These are phyloP conservation scores for Malus hybrid DNA, from an alignment of 331 rosid genomes.

Conservation along the genomic window DNA sequence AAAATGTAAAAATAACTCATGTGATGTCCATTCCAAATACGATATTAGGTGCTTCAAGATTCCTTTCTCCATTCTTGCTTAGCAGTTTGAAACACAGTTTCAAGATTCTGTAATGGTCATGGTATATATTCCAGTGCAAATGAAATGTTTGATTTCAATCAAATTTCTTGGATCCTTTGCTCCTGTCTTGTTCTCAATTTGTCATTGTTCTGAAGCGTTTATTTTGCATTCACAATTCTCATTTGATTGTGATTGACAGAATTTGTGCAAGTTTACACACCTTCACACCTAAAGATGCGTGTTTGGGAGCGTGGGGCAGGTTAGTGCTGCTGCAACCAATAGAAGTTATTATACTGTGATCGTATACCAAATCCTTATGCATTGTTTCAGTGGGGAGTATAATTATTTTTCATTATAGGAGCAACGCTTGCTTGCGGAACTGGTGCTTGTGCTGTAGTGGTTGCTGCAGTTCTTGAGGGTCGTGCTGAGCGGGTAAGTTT, in stretches of 20 bases:
- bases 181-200: not conserved
- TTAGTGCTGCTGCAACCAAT: conserved; percentile 18
- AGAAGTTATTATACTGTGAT: not conserved
- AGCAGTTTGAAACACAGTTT: not conserved
- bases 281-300: conserved; percentile 82
- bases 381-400: not conserved
- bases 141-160: not conserved
- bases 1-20: not conserved
- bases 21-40: not conserved
- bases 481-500: conserved; percentile 67
- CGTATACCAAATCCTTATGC: not conserved
- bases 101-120: not conserved
- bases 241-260: conserved; percentile 42
- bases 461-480: conserved; percentile 95
- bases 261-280: conserved; percentile 77
- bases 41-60: not conserved
- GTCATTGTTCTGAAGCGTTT: not conserved
- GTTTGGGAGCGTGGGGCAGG: conserved; percentile 99
- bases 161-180: not conserved
- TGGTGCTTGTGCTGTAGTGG: conserved; percentile 93
- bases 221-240: not conserved
- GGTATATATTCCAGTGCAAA: not conserved
- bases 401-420: conserved; percentile 32
- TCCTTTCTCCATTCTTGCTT: not conserved
- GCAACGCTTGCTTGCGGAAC: conserved; percentile 97